A percentile compares a stretch with the other conserved stretches of the same genome.
Conservation (phyloP, 305 asterid genomes). For the Rubia balearica region DNA sequence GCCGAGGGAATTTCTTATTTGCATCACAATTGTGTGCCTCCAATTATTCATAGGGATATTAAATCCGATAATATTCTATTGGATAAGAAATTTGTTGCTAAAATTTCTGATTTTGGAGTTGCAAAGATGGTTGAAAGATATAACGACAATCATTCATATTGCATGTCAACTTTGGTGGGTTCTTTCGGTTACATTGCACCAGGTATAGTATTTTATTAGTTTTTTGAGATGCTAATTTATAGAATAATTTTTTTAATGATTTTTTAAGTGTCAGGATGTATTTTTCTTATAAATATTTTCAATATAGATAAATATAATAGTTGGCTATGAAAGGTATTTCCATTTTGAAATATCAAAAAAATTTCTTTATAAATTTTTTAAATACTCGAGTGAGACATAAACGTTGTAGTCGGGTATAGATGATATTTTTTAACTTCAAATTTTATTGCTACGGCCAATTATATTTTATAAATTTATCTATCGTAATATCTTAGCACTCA, state of each 20-base stretch:
- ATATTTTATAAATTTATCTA: too few species aligned
- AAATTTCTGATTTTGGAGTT: constrained; percentile 83
- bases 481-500: too few species aligned
- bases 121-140: constrained; percentile 44
- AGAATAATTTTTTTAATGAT: background rate
- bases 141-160: constrained; percentile 27
- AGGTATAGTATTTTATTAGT: constrained; percentile 32
- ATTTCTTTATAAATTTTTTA: too few species aligned
- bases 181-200: constrained; percentile 93
- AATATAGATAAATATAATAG: too few species aligned
- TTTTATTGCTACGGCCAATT: too few species aligned
- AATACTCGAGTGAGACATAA: too few species aligned
- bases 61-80: constrained; percentile 70
- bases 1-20: constrained; percentile 85
- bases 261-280: too few species aligned
- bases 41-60: constrained; percentile 77
- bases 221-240: background rate
- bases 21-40: constrained; percentile 86
- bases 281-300: too few species aligned
- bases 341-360: too few species aligned
- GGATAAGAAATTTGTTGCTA: constrained; percentile 54
- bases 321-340: too few species aligned
- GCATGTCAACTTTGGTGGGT: constrained; percentile 79
- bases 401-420: too few species aligned
- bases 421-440: too few species aligned